Base-by-base conservation (phyloP, 768 basidiomycete genomes). In the Pilatotrama ljubarskyi region DNA sequence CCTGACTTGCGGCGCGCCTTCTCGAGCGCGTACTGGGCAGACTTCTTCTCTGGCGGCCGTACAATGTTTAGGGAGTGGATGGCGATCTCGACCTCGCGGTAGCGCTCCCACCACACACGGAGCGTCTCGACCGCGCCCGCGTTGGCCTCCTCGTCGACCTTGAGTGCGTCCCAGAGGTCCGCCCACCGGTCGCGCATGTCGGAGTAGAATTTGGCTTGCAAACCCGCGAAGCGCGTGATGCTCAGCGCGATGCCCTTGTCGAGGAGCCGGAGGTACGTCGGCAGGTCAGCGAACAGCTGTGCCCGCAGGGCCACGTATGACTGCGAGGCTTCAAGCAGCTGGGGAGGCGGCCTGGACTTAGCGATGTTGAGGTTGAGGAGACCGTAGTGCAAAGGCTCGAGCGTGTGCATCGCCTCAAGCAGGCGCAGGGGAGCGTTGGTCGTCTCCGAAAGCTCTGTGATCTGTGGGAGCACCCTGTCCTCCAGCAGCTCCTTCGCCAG, bases 281-380 rank as follows among this genome's bases (percentile, higher is more conserved):
- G 92, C 3, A 94, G 80, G 62, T 94, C 92, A 0, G 80, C 76
- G 0, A 80, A 81, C 6, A 94, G 79, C 62, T 92, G 88, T 0
- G 82, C 87, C 5, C 89, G 82, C 5, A 94, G 78, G 0, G 90
- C 91, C 20, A 91, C 77, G 70, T 92, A 94, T 49, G 88, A 86
- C 42, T 84, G 82, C 0, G 88, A 91, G 6, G 90, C 89, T 22
- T 87, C 84, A 20, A 90, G 76, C 11, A 93, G 82, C 4, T 85
- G 72, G 0, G 84, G 76, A 1, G 89, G 81, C 0, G 90, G 90
- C 2, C 89, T 80, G 46, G 85, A 84, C 67, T 88, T 86, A 1
- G 78, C 64, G 38, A 86, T 77, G 20, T 82, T 84, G 73, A 87
- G 81, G 55, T 86, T 86, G 51, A 91, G 77, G 4, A 92, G 80